Base-by-base conservation (phyloP, 148 eudicot species). In the Rhododendron henanense region DNA sequence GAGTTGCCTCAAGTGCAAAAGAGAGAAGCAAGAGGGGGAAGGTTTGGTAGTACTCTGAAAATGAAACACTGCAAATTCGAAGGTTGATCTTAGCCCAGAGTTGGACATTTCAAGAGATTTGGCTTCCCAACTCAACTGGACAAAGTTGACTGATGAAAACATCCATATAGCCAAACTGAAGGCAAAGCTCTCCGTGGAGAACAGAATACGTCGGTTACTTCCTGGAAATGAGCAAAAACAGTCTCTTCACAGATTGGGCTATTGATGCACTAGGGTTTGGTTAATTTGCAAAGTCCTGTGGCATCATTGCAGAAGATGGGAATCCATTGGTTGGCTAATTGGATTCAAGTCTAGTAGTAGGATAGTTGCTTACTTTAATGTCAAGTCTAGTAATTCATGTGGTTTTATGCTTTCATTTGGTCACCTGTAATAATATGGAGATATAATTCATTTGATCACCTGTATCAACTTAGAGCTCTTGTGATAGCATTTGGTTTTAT, bases 151-250 rank as follows among this genome's bases (percentile, higher is more conserved):
- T 80, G 89, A 89, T 55, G 84, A 85, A 47, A 91, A 91, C 44
- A 61, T 90, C 23, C 88, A 81, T 37, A 53, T 92, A 23, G 79
- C 93, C 23, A 95, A 92, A 89, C 85, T 95, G 79, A 91, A 90
- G 88, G 99, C 98, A 15, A 92, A 94, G 79, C 93, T 97, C 51
- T 79, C 85, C 21, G 39, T 93, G 71, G 94, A 93, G 84, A 84
- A 90, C 10, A 93, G 96, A 15, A 94, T 88, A 83, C 86, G 93
- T 53, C 88, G 85, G 53, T 85, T 94, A 85, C 61, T 87, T n/a
- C 44, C 53, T 39, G 88, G 85, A 59, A 84, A 91, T 23, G 88
- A 90, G 25, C 83, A 86, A 15, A n/a, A n/a, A 83, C 10, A 23
- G 79, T 79, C 44, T 75, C 89, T 51, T 59, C 86, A 2, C 85